Evolutionary conservation across 1,284 basidiomycete genomes (phyloP), one percentile per base, ranked within the genome.

Genomic region (Trametes sp.): DNA sequence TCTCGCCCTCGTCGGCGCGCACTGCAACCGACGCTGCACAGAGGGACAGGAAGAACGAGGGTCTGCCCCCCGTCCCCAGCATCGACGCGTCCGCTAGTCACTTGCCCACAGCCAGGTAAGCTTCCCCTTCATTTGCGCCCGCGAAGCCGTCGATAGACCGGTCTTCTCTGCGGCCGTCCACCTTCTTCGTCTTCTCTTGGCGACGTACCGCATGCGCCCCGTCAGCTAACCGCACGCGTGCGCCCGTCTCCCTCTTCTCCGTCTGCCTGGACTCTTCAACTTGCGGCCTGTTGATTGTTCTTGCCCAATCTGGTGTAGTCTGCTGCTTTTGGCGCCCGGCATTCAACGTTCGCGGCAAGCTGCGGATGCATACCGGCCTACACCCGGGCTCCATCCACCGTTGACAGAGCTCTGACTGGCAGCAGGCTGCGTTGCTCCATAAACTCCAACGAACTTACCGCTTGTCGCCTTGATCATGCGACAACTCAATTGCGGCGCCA

Each of bases 1-100:
- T 69, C 36, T 70, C 72, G 11, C 71, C 68, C 19, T 66, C 67
- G 11, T 57, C 68, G 13, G 62, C 70, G 19, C 66, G 64, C 19
- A 48, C 55, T 3, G 54, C 59, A 5, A 42, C 46, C 35, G 52
- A 54, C 9, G 61, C 54, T 19, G 28, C 45, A 21, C 59, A 33
- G 35, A 46, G 14, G 21, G 35, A 10, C 16, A 19, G 51, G 19
- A 26, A 29, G 26, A 57, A 64, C 14, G 52, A 54, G 35, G 64
- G 64, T 10, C 48, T 58, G 4, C 64, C 67, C 23, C 63, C 62
- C 23, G 28, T 62, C 5, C 64, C 69, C 24, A 29, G 28, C 31
- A 26, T 41, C 54, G 51, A 50, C 26, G 45, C 53, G 35, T 14
- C 50, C 29, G 44, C 41, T 19, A 59, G 36, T 50, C 56, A 61